Evolutionary conservation across 805 yeast species (phyloP), one percentile per base, ranked within the genome.

Genomic region (Candida manassasensis): DNA sequence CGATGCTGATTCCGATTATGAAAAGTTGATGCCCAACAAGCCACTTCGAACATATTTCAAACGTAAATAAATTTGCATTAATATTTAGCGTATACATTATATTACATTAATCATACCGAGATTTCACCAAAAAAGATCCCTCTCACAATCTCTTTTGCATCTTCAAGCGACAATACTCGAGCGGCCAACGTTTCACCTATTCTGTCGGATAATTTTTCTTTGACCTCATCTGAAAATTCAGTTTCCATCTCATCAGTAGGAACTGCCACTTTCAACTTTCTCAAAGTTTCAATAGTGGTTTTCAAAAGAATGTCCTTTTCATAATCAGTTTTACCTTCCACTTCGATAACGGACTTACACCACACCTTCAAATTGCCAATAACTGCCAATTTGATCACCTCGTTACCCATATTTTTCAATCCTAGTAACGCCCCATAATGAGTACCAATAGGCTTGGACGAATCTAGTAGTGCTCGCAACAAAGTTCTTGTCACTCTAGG

Each of bases 401-500:
- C 97, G 4, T 80, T 67, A 3, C 97, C 98, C 50, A 93, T 63
- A 13, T 82, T 86, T 38, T 77, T 74, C 49, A 93, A 71, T 4
- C 97, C 98, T 32, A 77, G 73, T 19, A 94, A 73, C 4, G 97
- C 81, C 25, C 99, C 99, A 49, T 84, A 93, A 42, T 88, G 87
- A 0, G 97, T 87, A 2, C 96, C 95, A 11, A 81, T 69, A 0
- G 95, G 88, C 47, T 84, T 80, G 24, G 81, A 76, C 6, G 88
- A 73, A 49, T 89, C 95, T 57, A 93, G 67, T 46, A 94, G 84
- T 0, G 97, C 97, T 50, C 95, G 79, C 41, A 94, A 67, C 37
- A 94, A 66, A 2, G 98, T 94, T 55, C 98, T 74, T 5, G 97
- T 88, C 3, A 93, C 90, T 45, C 97, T 75, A 19, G 97, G 96